Percentiles rank a stretch among this genome's conserved stretches.
Conservation (phyloP, 2,329 filamentous ascomycete species). For the Ilyonectria mors-panacis region DNA sequence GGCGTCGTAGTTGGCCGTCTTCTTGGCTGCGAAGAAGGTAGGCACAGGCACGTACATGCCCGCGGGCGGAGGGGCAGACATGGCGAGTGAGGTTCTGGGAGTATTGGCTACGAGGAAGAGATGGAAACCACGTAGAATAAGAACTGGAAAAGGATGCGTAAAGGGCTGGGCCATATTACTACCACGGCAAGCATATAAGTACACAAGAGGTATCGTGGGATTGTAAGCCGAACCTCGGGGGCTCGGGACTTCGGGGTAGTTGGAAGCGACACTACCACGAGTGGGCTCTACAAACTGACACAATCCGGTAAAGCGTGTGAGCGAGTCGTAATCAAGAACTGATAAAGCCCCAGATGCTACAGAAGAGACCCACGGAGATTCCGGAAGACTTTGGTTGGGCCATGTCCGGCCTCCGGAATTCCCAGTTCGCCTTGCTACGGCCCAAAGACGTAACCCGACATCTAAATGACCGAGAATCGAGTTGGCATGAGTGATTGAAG, state of each 20-base stretch:
- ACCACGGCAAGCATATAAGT: constrained; percentile 40
- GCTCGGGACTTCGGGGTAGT: constrained; percentile 44
- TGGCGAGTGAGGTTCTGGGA: constrained; percentile 15
- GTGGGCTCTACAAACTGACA: constrained; percentile 19
- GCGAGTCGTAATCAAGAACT: background rate
- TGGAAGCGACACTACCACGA: constrained; percentile 36
- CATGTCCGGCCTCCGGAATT: background rate
- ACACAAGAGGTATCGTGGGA: constrained; percentile 13
- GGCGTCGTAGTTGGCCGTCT: constrained; percentile 58
- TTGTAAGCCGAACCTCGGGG: constrained; percentile 30
- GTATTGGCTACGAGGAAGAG: background rate
- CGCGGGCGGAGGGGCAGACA: constrained; percentile 60
- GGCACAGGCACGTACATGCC: constrained; percentile 74
- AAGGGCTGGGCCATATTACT: constrained; percentile 27
- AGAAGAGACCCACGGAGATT: background rate
- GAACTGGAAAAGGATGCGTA: constrained; percentile 21
- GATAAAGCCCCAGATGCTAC: constrained; percentile 21
- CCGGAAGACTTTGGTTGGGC: background rate
- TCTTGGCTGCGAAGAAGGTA: constrained; percentile 71
- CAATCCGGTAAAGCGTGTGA: constrained; percentile 25
- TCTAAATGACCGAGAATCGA: background rate
- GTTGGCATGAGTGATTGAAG: background rate
- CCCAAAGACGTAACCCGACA: background rate
- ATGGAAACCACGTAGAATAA: background rate
- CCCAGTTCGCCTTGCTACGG: background rate